Percentiles rank a stretch among this genome's conserved stretches.
These are phyloP conservation scores for Mollisia scopiformis DNA, from an alignment of 2,329 filamentous ascomycete species.

Conservation along the genomic window DNA sequence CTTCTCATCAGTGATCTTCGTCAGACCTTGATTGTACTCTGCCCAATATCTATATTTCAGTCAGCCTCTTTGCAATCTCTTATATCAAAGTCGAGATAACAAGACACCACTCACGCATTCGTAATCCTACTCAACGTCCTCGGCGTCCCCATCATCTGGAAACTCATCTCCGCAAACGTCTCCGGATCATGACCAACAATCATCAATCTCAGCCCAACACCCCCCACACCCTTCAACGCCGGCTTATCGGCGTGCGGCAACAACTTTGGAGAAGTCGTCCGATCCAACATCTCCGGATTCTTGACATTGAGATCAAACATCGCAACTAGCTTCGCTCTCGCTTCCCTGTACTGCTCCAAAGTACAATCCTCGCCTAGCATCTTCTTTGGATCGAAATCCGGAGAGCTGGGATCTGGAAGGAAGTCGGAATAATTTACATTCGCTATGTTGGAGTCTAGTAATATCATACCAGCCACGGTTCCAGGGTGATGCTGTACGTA, in stretches of 20 bases:
- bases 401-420: constrained; percentile 32
- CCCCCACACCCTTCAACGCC: constrained; percentile 29
- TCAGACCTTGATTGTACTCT: constrained; percentile 37
- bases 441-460: constrained; percentile 39
- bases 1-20: constrained; percentile 32
- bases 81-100: background rate
- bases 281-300: constrained; percentile 37
- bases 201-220: constrained; percentile 33
- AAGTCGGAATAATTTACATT: constrained; percentile 37
- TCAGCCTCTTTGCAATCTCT: background rate
- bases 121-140: constrained; percentile 36
- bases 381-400: constrained; percentile 27
- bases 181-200: constrained; percentile 38
- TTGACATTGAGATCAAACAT: constrained; percentile 35
- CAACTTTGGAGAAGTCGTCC: constrained; percentile 28
- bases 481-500: constrained; percentile 35
- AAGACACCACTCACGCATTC: constrained; percentile 17
- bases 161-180: constrained; percentile 34
- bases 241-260: constrained; percentile 34
- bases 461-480: constrained; percentile 32
- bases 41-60: constrained; percentile 31
- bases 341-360: constrained; percentile 33
- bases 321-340: constrained; percentile 30
- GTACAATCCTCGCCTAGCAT: constrained; percentile 27
- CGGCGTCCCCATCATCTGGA: constrained; percentile 36